Conservation (phyloP, 257 asterid species). For the Linderniella brevidens region DNA sequence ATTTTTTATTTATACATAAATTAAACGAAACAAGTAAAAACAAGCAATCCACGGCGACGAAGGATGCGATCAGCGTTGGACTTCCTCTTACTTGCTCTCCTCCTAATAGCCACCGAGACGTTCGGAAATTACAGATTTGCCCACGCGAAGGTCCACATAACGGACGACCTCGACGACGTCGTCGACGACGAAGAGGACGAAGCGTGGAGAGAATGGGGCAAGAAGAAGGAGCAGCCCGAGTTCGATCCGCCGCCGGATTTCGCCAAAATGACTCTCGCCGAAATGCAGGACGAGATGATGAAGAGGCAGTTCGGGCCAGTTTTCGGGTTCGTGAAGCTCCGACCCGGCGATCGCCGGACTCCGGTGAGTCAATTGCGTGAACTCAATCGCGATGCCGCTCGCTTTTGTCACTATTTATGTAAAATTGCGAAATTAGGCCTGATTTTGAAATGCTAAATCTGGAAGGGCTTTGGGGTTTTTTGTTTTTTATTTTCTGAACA, state of each 20-base stretch:
- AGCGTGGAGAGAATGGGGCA: slow-evolving; percentile 78
- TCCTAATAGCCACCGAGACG: slow-evolving; percentile 22
- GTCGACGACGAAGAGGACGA: slow-evolving; percentile 84
- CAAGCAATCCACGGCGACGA: no score
- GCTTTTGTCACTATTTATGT: background rate
- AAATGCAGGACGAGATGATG: slow-evolving; percentile 60
- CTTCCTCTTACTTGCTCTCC: slow-evolving; percentile 14
- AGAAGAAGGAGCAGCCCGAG: slow-evolving; percentile 26
- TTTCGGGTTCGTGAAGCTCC: slow-evolving; percentile 88
- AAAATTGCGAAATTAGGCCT: background rate
- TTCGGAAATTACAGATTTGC: slow-evolving; percentile 15
- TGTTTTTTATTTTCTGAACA: no score
- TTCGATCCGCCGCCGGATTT: slow-evolving; percentile 74
- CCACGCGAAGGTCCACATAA: slow-evolving; percentile 45
- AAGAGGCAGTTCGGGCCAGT: slow-evolving; percentile 64
- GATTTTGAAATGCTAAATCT: no score
- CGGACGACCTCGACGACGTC: slow-evolving; percentile 76
- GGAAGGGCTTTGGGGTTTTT: background rate
- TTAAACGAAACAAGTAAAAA: no score
- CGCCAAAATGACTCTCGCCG: slow-evolving; percentile 22
- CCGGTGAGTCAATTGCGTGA: slow-evolving; percentile 21
- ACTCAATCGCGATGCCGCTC: background rate
- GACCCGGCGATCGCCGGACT: slow-evolving; percentile 47
- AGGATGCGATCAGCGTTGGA: no score
- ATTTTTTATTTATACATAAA: no score